phyloP scores from a whole-genome alignment of 2,329 filamentous ascomycete genomes.

The Clathrospora elynae region DNA sequence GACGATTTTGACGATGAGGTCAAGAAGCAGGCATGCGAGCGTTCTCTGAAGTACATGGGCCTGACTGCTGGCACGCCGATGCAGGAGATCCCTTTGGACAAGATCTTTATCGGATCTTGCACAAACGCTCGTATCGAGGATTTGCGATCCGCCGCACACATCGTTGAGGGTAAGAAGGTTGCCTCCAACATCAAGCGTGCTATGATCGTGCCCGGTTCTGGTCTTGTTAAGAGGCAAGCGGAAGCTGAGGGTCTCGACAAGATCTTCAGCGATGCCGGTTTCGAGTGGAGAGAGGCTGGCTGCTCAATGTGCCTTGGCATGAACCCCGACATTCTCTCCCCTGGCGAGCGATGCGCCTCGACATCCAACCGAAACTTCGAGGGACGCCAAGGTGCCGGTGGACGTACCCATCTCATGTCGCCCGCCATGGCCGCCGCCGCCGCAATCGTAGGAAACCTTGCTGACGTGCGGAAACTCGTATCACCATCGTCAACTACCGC shows the following conservation, averaged over 20 bases:
- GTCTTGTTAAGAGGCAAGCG: conserved; percentile 88
- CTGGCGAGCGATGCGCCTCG: conserved; percentile 89
- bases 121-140: conserved; percentile 98
- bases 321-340: conserved; percentile 96
- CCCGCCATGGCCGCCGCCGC: conserved; percentile 95
- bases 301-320: conserved; percentile 99
- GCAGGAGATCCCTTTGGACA: conserved; percentile 90
- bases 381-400: conserved; percentile 88
- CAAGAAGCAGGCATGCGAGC: conserved; percentile 78
- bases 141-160: conserved; percentile 80
- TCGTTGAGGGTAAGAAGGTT: conserved; percentile 86
- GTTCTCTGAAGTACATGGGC: conserved; percentile 96
- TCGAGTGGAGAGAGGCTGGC: conserved; percentile 97
- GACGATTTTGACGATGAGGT: conserved; percentile 80
- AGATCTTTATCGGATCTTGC: conserved; percentile 97
- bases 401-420: conserved; percentile 94
- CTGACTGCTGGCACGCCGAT: conserved; percentile 83
- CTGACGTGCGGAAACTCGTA: conserved; percentile 84
- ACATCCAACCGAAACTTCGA: conserved; percentile 98
- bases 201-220: conserved; percentile 95
- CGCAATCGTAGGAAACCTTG: conserved; percentile 85
- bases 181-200: conserved; percentile 89
- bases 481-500: conserved; percentile 51
- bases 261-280: conserved; percentile 88
- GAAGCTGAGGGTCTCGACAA: conserved; percentile 91